phyloP scores from a whole-genome alignment of 2,329 filamentous ascomycete genomes.

The Penicillium sp. region DNA sequence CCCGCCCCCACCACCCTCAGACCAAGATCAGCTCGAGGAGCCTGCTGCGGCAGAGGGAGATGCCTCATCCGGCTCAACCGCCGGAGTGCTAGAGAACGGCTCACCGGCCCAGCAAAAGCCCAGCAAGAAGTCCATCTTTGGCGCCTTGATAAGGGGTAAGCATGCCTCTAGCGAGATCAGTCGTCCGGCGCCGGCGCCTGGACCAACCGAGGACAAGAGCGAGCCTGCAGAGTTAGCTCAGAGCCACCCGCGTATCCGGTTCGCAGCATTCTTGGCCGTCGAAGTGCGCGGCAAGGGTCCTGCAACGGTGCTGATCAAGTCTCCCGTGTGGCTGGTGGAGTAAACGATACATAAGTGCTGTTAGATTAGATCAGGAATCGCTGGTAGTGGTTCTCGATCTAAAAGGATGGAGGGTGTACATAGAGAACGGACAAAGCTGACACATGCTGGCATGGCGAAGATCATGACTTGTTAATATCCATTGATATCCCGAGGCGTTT shows the following conservation, averaged over 20 bases:
- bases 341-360: slow-evolving; percentile 4
- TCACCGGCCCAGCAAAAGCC: slow-evolving; percentile 25
- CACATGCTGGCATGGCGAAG: slow-evolving; percentile 13
- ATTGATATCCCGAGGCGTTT: slow-evolving; percentile 21
- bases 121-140: slow-evolving; percentile 46
- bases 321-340: slow-evolving; percentile 61
- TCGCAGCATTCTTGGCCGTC: slow-evolving; percentile 71
- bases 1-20: slow-evolving; percentile 19
- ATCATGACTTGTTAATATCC: slow-evolving; percentile 12
- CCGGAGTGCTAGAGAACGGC: slow-evolving; percentile 16
- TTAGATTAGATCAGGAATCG: not conserved
- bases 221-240: slow-evolving; percentile 24
- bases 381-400: not conserved
- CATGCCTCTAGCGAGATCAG: slow-evolving; percentile 15
- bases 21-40: slow-evolving; percentile 22
- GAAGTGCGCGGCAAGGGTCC: slow-evolving; percentile 67
- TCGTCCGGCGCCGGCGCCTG: slow-evolving; percentile 15
- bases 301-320: slow-evolving; percentile 69
- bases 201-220: slow-evolving; percentile 25
- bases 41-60: slow-evolving; percentile 17
- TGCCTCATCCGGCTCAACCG: slow-evolving; percentile 25
- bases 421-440: slow-evolving; percentile 7
- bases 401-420: slow-evolving; percentile 12
- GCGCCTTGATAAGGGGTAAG: slow-evolving; percentile 43
- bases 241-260: slow-evolving; percentile 68